These are phyloP conservation scores for Diaporthe eres DNA, from an alignment of 2,329 filamentous ascomycete genomes.

Conservation along the genomic window DNA sequence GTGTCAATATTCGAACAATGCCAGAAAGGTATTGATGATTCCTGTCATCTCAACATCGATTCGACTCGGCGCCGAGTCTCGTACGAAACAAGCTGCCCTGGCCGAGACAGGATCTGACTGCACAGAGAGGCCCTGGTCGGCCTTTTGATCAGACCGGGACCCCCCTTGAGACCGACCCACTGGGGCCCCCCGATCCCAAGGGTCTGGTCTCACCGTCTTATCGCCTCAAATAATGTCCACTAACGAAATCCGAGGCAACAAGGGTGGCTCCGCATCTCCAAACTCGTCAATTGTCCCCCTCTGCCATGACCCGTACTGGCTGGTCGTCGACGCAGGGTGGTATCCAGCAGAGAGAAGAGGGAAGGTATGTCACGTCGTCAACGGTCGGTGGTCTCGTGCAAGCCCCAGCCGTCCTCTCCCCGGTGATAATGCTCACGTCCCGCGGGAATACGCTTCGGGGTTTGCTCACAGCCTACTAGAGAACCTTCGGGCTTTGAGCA, in stretches of 20 bases:
- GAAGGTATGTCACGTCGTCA: background rate
- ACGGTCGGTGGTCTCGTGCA: background rate
- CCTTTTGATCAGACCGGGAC: slow-evolving; percentile 4
- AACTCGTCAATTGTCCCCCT: background rate
- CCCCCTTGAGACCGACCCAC: slow-evolving; percentile 10
- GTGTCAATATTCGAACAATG: background rate
- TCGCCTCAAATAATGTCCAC: slow-evolving; percentile 4
- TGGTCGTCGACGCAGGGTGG: slow-evolving; percentile 3
- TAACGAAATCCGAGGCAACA: slow-evolving; percentile 9
- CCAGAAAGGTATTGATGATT: background rate
- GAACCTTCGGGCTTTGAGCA: slow-evolving; percentile 9
- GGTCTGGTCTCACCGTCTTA: slow-evolving; percentile 14
- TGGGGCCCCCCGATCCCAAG: background rate
- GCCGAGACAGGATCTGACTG: background rate
- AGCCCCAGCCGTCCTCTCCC: background rate
- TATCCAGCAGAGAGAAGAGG: background rate
- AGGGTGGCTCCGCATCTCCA: slow-evolving; percentile 20
- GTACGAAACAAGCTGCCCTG: slow-evolving; percentile 9
- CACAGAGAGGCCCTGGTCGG: slow-evolving; percentile 8
- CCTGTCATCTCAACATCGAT: background rate
- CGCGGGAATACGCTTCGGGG: slow-evolving; percentile 27
- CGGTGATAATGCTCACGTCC: slow-evolving; percentile 12
- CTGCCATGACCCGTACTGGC: background rate
- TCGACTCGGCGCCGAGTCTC: slow-evolving; percentile 30
- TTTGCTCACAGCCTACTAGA: slow-evolving; percentile 18